A percentile compares a stretch with the other conserved stretches of the same genome.
phyloP scores from a whole-genome alignment of 441 rosid species.

The Croton laevigatus region DNA sequence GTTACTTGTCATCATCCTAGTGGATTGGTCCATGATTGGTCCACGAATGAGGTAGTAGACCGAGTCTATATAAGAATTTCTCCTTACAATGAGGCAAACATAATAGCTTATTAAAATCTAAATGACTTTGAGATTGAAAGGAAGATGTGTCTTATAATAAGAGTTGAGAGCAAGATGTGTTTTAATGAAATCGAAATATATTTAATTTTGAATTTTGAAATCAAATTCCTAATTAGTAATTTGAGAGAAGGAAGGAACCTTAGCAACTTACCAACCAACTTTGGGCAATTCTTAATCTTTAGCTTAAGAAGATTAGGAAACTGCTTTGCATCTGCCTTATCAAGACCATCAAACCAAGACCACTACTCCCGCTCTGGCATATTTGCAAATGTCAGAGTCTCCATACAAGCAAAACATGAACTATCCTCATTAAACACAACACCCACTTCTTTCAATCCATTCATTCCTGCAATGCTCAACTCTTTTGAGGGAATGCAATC shows the following conservation, averaged over 20 bases:
- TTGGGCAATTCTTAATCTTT: background rate
- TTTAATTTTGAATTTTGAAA: too few species aligned
- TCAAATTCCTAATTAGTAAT: too few species aligned
- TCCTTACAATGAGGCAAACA: too few species aligned
- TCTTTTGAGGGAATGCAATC: background rate
- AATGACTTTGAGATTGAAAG: too few species aligned
- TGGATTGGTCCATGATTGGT: too few species aligned
- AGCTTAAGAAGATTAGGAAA: background rate
- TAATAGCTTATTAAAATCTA: too few species aligned
- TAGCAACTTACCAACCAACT: background rate
- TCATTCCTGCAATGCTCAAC: background rate
- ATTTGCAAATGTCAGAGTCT: background rate
- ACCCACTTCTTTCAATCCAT: constrained; percentile 2
- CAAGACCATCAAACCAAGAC: background rate
- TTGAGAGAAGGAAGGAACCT: background rate
- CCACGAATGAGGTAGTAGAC: too few species aligned
- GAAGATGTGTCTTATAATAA: too few species aligned
- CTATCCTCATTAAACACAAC: background rate
- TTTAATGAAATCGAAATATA: too few species aligned
- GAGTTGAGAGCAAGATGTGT: too few species aligned
- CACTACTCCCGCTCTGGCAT: background rate
- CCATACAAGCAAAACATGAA: background rate
- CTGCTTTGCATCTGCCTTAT: background rate
- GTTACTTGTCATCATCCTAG: too few species aligned
- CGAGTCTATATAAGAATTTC: too few species aligned